Evolutionary conservation across 495 filamentous ascomycete genomes (phyloP), one percentile per base, ranked within the genome.

Genomic region (Astrocystis sublimbata): DNA sequence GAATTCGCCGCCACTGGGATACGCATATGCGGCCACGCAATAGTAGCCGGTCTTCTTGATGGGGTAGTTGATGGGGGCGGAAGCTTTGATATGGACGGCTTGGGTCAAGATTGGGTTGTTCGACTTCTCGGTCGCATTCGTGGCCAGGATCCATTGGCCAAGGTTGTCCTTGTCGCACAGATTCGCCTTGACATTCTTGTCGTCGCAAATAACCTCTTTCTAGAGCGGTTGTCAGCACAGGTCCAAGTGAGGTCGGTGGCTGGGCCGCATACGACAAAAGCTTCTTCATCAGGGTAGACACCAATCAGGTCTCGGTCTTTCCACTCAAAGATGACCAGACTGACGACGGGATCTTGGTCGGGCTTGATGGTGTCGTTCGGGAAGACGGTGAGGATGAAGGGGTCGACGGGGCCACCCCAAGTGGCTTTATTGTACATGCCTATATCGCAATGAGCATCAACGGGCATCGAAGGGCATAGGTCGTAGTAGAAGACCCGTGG

Each of bases 251-350:
- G 4, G 31, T 26, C 15, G 26, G 12, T n/a, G 12, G 23, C 60
- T 43, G 51, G 46, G 24, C 23, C 41, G 51, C 69, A 43, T 70
- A 75, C 73, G 35, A 62, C 49, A 36, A 68, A 61, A 1, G 63
- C 68, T 51, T 72, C 74, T 12, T 63, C 43, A 46, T 57, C 59
- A 3, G 73, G 65, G 7, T 60, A 67, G n/a, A 79, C 73, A n/a
- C 93, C 94, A 60, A 98, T 86, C 50, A 91, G 81, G 60, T 84
- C 75, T 70, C 89, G 84, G 69, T 99, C 94, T 64, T 79, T 87
- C 89, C 92, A 99, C 78, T 99, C 93, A 70, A 96, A 97, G 51
- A 99, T 88, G 15, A 97, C 81, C 66, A 99, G 78, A 73, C 91
- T 93, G 57, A 92, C 89, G 26, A 91, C 77, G 12, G 89, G 87